These are phyloP conservation scores for Calonectria hongkongensis DNA, from an alignment of 2,329 filamentous ascomycete genomes.

Conservation along the genomic window DNA sequence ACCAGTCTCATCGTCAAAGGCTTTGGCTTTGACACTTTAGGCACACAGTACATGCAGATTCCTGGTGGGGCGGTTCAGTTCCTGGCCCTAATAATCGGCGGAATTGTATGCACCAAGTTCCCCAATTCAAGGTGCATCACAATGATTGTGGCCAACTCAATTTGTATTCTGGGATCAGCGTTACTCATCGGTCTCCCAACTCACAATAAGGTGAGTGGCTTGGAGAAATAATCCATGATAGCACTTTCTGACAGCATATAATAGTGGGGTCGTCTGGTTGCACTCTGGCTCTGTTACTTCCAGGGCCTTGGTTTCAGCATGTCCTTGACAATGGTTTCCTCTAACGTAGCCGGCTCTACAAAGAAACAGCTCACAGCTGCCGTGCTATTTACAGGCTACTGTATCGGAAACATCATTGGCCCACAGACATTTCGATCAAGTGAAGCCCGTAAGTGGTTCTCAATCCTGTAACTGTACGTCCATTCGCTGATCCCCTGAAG, in stretches of 20 bases:
- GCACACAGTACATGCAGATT: slow-evolving; percentile 39
- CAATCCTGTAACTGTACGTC: too few species aligned
- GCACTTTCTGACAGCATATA: neutral
- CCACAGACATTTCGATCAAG: slow-evolving; percentile 24
- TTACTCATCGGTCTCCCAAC: slow-evolving; percentile 34
- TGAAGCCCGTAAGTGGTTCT: slow-evolving; percentile 20
- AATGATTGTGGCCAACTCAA: slow-evolving; percentile 38
- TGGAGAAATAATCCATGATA: neutral
- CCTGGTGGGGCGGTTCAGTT: slow-evolving; percentile 41
- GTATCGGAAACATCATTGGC: slow-evolving; percentile 27
- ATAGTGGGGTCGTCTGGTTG: slow-evolving; percentile 40
- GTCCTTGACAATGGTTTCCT: slow-evolving; percentile 36
- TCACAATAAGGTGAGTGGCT: slow-evolving; percentile 19
- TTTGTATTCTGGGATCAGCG: slow-evolving; percentile 38
- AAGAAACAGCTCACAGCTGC: slow-evolving; percentile 41
- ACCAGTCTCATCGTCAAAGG: slow-evolving; percentile 58
- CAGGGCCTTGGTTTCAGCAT: slow-evolving; percentile 40
- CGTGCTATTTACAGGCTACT: slow-evolving; percentile 36
- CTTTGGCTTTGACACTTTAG: slow-evolving; percentile 56
- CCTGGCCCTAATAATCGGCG: slow-evolving; percentile 34
- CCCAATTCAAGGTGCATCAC: slow-evolving; percentile 36
- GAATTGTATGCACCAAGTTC: slow-evolving; percentile 38
- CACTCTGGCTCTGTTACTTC: slow-evolving; percentile 39
- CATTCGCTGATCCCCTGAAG: neutral
- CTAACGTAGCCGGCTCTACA: slow-evolving; percentile 43